Percentiles rank a stretch among this genome's conserved stretches.
These are phyloP conservation scores for Penicillium simplicissimum DNA, from an alignment of 495 filamentous ascomycete genomes.

Conservation along the genomic window DNA sequence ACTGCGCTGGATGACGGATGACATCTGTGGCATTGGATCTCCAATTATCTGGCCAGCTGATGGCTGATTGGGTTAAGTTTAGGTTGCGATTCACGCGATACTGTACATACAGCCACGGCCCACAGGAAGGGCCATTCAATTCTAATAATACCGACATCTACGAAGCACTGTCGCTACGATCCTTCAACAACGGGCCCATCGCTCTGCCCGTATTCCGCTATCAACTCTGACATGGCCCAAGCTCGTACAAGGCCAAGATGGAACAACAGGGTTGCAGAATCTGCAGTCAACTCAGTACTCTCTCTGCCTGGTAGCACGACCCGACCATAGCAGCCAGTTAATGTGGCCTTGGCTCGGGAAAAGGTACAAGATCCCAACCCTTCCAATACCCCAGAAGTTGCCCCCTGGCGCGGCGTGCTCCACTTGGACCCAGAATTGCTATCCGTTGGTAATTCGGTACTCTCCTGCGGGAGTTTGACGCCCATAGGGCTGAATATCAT, in stretches of 20 bases:
- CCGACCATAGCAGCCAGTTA: background rate
- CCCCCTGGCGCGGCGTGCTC: constrained; percentile 8
- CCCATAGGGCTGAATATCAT: constrained; percentile 13
- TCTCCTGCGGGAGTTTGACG: background rate
- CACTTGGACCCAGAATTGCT: background rate
- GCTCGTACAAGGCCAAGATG: background rate
- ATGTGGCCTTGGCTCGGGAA: background rate
- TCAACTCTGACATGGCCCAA: background rate
- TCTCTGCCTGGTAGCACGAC: background rate
- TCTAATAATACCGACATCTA: background rate
- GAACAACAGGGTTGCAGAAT: background rate
- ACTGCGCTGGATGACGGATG: background rate
- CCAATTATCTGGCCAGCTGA: background rate
- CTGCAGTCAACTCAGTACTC: background rate
- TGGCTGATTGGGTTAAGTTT: background rate
- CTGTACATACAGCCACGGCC: background rate
- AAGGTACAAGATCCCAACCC: background rate
- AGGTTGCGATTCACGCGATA: background rate
- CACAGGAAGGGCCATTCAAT: background rate
- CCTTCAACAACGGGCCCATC: background rate
- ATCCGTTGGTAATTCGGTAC: background rate
- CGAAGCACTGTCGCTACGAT: background rate
- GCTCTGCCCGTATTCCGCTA: background rate
- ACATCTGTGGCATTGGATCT: background rate
- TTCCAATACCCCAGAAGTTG: background rate